phyloP scores from a whole-genome alignment of 176 grass and related monocot genomes.

The Coix lacrymajobi region DNA sequence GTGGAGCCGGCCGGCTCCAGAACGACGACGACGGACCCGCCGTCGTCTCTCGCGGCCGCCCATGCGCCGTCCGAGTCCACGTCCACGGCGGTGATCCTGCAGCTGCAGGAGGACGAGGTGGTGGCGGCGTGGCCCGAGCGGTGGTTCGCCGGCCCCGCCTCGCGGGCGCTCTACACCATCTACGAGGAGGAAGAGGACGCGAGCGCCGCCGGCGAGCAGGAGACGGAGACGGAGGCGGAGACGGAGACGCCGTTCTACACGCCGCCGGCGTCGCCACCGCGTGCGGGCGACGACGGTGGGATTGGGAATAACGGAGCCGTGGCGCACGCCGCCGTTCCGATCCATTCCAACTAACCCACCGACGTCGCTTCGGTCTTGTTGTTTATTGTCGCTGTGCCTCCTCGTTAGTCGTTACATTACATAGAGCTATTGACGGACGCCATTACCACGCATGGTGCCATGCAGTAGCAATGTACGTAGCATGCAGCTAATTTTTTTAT shows the following conservation, averaged over 20 bases:
- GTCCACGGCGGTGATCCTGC: background rate
- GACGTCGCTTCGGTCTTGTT: background rate
- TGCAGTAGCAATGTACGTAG: no score
- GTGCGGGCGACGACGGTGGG: no score
- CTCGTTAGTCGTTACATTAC: background rate
- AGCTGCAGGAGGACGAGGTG: background rate
- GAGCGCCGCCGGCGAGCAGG: background rate
- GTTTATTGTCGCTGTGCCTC: no score
- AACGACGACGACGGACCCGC: no score
- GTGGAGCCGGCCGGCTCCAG: constrained; percentile 9
- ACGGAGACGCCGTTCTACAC: constrained; percentile 49
- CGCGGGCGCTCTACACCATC: constrained; percentile 47
- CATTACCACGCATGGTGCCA: background rate
- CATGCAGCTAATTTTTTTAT: background rate
- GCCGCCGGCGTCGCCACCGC: constrained; percentile 24
- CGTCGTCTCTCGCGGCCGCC: no score
- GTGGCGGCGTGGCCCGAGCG: background rate
- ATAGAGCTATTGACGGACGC: background rate
- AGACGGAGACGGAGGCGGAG: background rate
- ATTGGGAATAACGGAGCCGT: background rate
- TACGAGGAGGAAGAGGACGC: background rate
- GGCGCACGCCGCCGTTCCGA: background rate
- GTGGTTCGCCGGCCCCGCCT: background rate
- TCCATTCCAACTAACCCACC: background rate
- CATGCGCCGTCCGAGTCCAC: no score